Base-by-base conservation (phyloP, 495 filamentous ascomycete species). In the Oleoguttula mirabilis region DNA sequence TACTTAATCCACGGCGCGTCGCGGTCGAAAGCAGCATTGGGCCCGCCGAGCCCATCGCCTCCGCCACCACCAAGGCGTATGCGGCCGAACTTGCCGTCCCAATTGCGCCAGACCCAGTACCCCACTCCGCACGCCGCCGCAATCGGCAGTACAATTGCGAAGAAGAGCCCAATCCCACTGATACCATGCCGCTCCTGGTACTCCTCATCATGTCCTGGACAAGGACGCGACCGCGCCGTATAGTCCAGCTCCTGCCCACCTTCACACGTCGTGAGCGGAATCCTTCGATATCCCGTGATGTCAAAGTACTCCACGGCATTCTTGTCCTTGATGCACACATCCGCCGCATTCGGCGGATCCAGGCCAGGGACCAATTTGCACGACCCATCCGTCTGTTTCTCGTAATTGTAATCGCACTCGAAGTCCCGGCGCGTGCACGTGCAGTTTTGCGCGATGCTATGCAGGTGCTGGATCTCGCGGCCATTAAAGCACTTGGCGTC, bases 401-500 rank as follows among this genome's bases (percentile, higher is more conserved):
- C 74, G 60, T 73, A 99, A 63, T 99, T 99, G 69, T 82, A 99
- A 59, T 94, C 88, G 66, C 90, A 99, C 73, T 99, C 92, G 62
- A 78, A 99, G 63, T 99, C 92, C 23, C 75, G 67, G 21, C 80
- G 68, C 2, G 72, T 80, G 59, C 92, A 99, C 42, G 72, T 66
- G 67, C 92, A 99, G 56, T 88, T 83, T 45, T 68, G 58, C 33
- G 65, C 66, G 47, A 82, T 72, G 32, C 69, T 68, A 63, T 85
- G 82, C 2, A 86, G 64, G 24, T 74, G 69, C 30, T 77, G 69
- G 61, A 90, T 66, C 41, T 67, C 68, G 19, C 61, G 69, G 39
- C 80, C 76, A 50, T 93, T 93, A 66, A 75, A 90, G 66, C 92
- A 99, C 17, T 79, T 63, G 23, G 66, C 62, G 4, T 72, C 70